Percentiles rank a stretch among this genome's conserved stretches.
phyloP scores from a whole-genome alignment of 129 eudicot species.

The sunflower (Helianthus annuus) region DNA sequence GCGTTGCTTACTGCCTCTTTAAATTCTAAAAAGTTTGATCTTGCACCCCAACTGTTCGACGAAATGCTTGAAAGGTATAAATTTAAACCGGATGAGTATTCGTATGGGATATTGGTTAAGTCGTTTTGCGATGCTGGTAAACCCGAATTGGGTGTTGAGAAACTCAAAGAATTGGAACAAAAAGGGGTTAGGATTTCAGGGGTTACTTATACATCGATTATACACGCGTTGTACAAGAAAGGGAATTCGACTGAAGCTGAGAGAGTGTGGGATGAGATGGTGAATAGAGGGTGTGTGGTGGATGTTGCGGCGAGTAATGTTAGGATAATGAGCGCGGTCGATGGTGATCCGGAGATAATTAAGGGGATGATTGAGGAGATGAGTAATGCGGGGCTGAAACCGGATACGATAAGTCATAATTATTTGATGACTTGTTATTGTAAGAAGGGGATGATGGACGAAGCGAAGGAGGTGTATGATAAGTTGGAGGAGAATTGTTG shows the following conservation, averaged over 20 bases:
- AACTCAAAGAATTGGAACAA: conserved; percentile 62
- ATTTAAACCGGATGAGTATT: conserved; percentile 51
- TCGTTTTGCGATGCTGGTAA: conserved; percentile 67
- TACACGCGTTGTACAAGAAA: conserved; percentile 61
- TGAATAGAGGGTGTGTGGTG: conserved; percentile 45
- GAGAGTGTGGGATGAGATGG: conserved; percentile 73
- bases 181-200: conserved; percentile 51
- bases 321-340: conserved; percentile 49
- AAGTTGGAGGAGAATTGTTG: conserved; percentile 54
- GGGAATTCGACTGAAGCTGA: conserved; percentile 67
- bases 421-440: conserved; percentile 78
- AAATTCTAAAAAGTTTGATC: conserved; percentile 36
- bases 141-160: conserved; percentile 58
- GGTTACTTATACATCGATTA: conserved; percentile 56
- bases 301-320: conserved; percentile 82
- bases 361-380: conserved; percentile 73
- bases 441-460: conserved; percentile 74
- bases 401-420: conserved; percentile 72
- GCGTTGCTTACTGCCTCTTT: conserved; percentile 65
- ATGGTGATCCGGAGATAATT: conserved; percentile 56
- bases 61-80: conserved; percentile 61
- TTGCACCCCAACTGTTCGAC: conserved; percentile 58
- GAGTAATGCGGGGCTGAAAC: conserved; percentile 50
- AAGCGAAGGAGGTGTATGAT: conserved; percentile 64
- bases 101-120: conserved; percentile 70